Percentiles rank a stretch among this genome's conserved stretches.
phyloP scores from a whole-genome alignment of 768 basidiomycete genomes.

The Mycena floridula region DNA sequence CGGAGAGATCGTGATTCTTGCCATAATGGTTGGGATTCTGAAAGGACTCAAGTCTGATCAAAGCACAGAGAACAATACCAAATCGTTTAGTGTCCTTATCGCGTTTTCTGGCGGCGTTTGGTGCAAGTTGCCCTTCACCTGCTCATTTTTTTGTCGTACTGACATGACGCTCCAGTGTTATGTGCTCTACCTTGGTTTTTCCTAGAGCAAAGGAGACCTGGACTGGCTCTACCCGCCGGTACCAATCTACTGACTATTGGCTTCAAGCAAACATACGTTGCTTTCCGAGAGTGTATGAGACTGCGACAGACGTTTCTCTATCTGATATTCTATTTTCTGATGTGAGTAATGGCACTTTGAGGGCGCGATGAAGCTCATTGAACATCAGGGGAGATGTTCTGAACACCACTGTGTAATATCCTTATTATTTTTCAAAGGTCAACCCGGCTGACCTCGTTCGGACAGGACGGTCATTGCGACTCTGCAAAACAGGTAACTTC shows the following conservation, averaged over 20 bases:
- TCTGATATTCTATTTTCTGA: constrained; percentile 70
- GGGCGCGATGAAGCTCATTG: background rate
- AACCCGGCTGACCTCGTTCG: constrained; percentile 1
- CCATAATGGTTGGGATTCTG: constrained; percentile 70
- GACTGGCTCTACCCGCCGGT: constrained; percentile 50
- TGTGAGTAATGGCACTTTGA: constrained; percentile 34
- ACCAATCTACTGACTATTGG: constrained; percentile 57
- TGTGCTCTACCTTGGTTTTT: constrained; percentile 74
- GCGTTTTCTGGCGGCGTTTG: constrained; percentile 77
- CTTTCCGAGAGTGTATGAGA: constrained; percentile 56
- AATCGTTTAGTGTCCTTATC: constrained; percentile 69
- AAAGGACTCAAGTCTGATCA: constrained; percentile 55
- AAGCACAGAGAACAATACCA: constrained; percentile 68
- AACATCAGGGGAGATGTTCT: constrained; percentile 62
- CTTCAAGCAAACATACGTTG: constrained; percentile 59
- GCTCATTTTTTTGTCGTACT: too few relatives aligned
- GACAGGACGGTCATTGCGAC: constrained; percentile 67
- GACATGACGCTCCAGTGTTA: constrained; percentile 39
- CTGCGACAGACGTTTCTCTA: constrained; percentile 73
- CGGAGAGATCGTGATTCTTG: constrained; percentile 66
- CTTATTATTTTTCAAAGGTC: background rate
- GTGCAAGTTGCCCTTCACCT: constrained; percentile 35
- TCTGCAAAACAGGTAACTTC: constrained; percentile 56
- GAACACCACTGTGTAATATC: constrained; percentile 63
- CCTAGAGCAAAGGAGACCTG: constrained; percentile 60